Percentiles rank a stretch among this genome's conserved stretches.
These are phyloP conservation scores for Chlorella variabilis DNA, from an alignment of 163 green algal species.

Conservation along the genomic window DNA sequence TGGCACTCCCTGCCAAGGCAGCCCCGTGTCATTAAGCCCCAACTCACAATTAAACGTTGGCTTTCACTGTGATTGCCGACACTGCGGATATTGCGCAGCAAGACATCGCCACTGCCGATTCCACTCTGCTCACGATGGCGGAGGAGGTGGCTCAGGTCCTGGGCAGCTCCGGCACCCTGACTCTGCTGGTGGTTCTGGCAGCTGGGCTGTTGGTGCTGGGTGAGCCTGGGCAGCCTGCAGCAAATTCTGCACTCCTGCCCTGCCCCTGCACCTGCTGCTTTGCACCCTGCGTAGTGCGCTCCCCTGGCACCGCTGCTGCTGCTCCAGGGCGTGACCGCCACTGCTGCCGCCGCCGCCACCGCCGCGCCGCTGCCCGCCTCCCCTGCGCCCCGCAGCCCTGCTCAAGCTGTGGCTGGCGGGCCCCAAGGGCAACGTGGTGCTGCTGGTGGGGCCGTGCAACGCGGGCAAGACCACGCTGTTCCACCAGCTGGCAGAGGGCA, in stretches of 20 bases:
- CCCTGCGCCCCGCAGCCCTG: conserved; percentile 14
- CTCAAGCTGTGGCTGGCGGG: conserved; percentile 12
- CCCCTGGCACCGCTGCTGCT: too few relatives aligned
- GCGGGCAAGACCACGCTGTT: conserved; percentile 67
- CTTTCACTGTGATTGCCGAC: too few relatives aligned
- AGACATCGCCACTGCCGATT: too few relatives aligned
- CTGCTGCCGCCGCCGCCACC: background rate
- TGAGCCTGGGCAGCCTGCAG: background rate
- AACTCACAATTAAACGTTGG: too few relatives aligned
- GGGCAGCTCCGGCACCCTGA: background rate
- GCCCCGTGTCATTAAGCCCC: too few relatives aligned
- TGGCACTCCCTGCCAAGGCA: too few relatives aligned
- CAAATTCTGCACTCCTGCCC: too few relatives aligned
- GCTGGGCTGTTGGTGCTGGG: conserved; percentile 22
- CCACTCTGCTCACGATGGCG: background rate
- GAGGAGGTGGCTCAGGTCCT: background rate
- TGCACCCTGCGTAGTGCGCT: too few relatives aligned
- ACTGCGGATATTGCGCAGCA: too few relatives aligned
- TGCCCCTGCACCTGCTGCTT: background rate
- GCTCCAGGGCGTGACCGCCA: too few relatives aligned
- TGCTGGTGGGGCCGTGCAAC: conserved; percentile 57
- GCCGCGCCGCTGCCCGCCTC: background rate
- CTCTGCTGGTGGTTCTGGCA: conserved; percentile 1
- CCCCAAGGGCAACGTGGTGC: conserved; percentile 35
- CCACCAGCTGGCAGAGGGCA: conserved; percentile 66